phyloP scores from a whole-genome alignment of 495 filamentous ascomycete genomes.

The Terfezia boudieri region DNA sequence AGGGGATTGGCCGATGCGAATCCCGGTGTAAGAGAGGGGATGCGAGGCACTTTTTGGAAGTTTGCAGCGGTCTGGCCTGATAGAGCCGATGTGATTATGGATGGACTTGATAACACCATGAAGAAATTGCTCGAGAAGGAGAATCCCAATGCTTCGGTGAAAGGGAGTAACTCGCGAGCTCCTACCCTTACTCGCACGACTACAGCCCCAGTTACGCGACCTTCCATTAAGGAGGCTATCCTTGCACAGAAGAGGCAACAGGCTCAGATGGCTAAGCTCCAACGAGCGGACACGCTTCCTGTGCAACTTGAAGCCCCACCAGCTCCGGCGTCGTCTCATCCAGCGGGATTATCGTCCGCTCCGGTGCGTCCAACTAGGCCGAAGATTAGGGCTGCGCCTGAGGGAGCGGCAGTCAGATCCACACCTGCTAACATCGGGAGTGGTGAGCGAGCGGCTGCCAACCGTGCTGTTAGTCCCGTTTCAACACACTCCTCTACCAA shows the following conservation, averaged over 20 bases:
- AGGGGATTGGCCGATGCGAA: slow-evolving; percentile 72
- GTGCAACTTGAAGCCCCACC: slow-evolving; percentile 23
- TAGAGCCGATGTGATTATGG: slow-evolving; percentile 56
- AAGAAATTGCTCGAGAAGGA: slow-evolving; percentile 52
- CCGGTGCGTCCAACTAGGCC: slow-evolving; percentile 24
- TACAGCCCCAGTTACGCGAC: slow-evolving; percentile 33
- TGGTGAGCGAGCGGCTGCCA: neutral
- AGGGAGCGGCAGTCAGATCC: neutral
- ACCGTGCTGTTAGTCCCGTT: slow-evolving; percentile 1
- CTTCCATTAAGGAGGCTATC: slow-evolving; percentile 53
- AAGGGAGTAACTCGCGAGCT: slow-evolving; percentile 29
- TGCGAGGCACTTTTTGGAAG: slow-evolving; percentile 65
- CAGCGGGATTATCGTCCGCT: slow-evolving; percentile 16
- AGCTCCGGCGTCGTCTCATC: slow-evolving; percentile 20
- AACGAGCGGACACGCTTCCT: slow-evolving; percentile 27
- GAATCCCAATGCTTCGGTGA: slow-evolving; percentile 47
- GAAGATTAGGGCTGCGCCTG: slow-evolving; percentile 15
- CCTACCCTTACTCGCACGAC: slow-evolving; percentile 21
- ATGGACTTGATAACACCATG: slow-evolving; percentile 47
- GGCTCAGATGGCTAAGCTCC: slow-evolving; percentile 41
- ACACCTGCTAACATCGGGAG: neutral
- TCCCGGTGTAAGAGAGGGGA: slow-evolving; percentile 61
- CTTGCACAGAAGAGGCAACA: slow-evolving; percentile 54
- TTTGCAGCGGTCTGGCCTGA: slow-evolving; percentile 58
- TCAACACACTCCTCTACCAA: neutral